phyloP scores from a whole-genome alignment of 352 stramenopile genomes.

The Pythium pectinolyticum region DNA sequence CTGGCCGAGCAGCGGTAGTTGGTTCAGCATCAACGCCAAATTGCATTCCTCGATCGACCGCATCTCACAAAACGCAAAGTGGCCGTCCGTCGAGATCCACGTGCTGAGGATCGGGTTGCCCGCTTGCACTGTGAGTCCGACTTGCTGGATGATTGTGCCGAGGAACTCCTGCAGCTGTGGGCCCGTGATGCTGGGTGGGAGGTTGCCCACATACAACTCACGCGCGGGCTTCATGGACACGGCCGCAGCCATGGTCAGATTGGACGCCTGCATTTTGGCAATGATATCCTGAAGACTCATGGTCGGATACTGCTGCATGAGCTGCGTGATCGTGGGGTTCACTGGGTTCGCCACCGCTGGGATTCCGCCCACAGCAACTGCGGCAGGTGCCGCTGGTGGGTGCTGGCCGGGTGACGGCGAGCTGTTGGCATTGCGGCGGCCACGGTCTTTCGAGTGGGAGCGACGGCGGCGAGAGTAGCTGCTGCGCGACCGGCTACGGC shows the following conservation, averaged over 20 bases:
- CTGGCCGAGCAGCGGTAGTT: constrained; percentile 73
- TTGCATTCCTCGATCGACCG: constrained; percentile 85
- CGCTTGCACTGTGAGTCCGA: constrained; percentile 71
- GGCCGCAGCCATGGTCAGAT: constrained; percentile 68
- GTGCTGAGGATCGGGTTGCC: constrained; percentile 84
- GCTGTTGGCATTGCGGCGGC: constrained; percentile 51
- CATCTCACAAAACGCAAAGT: constrained; percentile 90
- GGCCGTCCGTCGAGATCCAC: constrained; percentile 84
- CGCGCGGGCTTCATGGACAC: constrained; percentile 78
- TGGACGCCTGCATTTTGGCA: constrained; percentile 85
- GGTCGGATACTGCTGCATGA: constrained; percentile 89
- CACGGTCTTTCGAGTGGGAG: constrained; percentile 59
- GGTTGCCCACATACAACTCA: constrained; percentile 85
- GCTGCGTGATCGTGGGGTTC: constrained; percentile 81
- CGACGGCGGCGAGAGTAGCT: constrained; percentile 56
- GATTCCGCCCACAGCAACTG: constrained; percentile 5
- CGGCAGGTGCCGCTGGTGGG: constrained; percentile 19
- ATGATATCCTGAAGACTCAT: constrained; percentile 90
- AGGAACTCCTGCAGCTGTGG: constrained; percentile 86
- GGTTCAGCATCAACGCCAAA: constrained; percentile 80
- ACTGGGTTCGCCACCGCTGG: constrained; percentile 23
- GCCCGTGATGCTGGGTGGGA: constrained; percentile 79
- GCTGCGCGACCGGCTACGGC: constrained; percentile 32
- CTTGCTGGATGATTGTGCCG: constrained; percentile 86
- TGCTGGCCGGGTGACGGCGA: constrained; percentile 50